Conservation (phyloP, 495 filamentous ascomycete genomes). For the Collariella sp. region DNA sequence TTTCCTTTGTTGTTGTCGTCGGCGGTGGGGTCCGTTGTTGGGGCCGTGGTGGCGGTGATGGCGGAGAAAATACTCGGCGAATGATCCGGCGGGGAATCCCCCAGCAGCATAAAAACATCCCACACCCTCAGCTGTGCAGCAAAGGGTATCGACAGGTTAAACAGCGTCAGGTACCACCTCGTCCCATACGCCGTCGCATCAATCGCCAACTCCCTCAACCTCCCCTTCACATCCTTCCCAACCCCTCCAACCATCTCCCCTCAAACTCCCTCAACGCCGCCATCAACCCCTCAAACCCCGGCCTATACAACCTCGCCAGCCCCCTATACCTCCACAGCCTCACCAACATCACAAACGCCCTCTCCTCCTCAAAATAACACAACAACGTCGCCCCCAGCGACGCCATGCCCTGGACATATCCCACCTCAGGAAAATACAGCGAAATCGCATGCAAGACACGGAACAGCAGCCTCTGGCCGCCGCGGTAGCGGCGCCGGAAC, state of each 20-base stretch:
- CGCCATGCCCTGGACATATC: conserved; percentile 98
- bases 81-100: conserved; percentile 45
- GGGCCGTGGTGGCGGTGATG: not conserved
- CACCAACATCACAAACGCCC: conserved; percentile 89
- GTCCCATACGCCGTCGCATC: conserved; percentile 88
- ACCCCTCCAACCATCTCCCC: conserved; percentile 66
- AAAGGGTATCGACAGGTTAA: conserved; percentile 96
- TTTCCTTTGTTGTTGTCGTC: not conserved
- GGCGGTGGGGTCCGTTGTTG: not conserved
- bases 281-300: conserved; percentile 84
- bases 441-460: conserved; percentile 83
- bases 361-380: conserved; percentile 95
- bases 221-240: conserved; percentile 62
- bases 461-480: conserved; percentile 86
- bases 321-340: conserved; percentile 85
- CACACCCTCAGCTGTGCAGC: conserved; percentile 95
- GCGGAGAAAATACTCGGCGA: conserved; percentile 8
- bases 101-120: conserved; percentile 98
- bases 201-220: conserved; percentile 72
- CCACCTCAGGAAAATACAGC: conserved; percentile 81
- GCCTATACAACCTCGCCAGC: conserved; percentile 72
- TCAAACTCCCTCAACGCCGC: conserved; percentile 82
- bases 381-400: conserved; percentile 85
- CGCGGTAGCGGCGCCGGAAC: conserved; percentile 87
- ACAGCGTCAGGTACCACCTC: conserved; percentile 94